Base-by-base conservation (phyloP, 208 protist genomes). In the Wallacemonas rigidus region DNA sequence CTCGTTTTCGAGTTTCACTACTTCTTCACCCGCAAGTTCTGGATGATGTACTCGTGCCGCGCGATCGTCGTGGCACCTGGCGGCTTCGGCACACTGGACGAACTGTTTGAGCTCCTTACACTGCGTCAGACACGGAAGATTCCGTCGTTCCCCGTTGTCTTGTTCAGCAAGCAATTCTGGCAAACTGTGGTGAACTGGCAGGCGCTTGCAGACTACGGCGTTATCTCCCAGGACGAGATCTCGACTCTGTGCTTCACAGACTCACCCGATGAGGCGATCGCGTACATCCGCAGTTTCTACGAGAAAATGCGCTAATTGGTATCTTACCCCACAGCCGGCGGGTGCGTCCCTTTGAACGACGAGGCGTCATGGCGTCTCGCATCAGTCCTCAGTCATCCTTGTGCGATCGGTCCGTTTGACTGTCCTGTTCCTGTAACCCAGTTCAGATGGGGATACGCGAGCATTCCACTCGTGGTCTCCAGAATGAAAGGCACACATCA, bases 1-100 rank as follows among this genome's bases (percentile, higher is more conserved):
- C 82, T 98, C 15, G 93, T 91, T 4, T 98, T 98, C 71, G 89
- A 95, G 79, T 98, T 97, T 74, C 95, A 98, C 85, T 98, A 98
- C 87, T 98, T 98, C 80, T 98, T 98, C 74, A 96, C 95, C 2
- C 91, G 95, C 44, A 98, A 98, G 81, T 98, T 87, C 73, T 98
- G 93, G 92, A 98, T 98, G 95, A 95, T 96, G 89, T 97, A 97
- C 86, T 93, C 89, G 3, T 94, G 89, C 79, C 86, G 93, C 58
- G 93, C 89, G 43, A 90, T 98, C 67, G 77, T 98, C 69, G 76
- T 95, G 43, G 87, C 91, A 9, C 95, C 95, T 2, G 95, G 95
- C 57, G 95, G 95, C 51, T 97, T 97, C 73, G 95, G 95, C 58
- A 98, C 95, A 8, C 67, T 96, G 68, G 95, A 98, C 61, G 95